Base-by-base conservation (phyloP, 2,329 filamentous ascomycete species). In the Intubia oerlemansii region DNA sequence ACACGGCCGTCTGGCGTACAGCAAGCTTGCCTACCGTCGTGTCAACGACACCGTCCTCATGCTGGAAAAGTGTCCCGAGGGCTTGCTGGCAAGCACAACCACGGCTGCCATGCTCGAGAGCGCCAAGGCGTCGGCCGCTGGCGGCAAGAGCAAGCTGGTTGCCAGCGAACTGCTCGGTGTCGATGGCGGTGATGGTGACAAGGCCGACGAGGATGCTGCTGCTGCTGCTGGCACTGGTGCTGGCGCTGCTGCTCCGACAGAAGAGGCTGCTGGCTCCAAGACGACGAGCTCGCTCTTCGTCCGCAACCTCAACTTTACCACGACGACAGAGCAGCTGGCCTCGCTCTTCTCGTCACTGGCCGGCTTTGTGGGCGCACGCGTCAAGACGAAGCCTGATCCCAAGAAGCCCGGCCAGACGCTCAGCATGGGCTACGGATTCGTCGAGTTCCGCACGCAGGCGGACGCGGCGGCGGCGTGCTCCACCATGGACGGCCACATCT, bases 371-470 rank as follows among this genome's bases (percentile, higher is more conserved):
- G 81, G 78, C 32, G 85, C 82, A 17, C 67, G 70, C 38, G 82
- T 98, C 39, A 93, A 93, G 56, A 93, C 81, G 15, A 92, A 90
- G 54, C 66, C 71, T 22, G 82, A 98, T 45, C 67, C 82, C n/a
- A 93, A 92, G 57, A 78, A 76, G 44, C 73, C 79, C 12, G 80
- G 78, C 7, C 75, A 91, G 49, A 65, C 76, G 4, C 66, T 98
- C 30, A 93, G 84, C 47, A 93, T 95, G 84, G 88, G 88, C 21
- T 98, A 91, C 47, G 88, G 84, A 25, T 98, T 98, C 49, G 67
- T 82, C 34, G 82, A 92, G 42, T 98, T 95, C 52, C 66, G 63
- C 34, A 73, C 64, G 39, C 79, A 79, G 43, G 64, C 61, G 23
- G 67, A 84, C 42, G 85, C 88, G 1, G 67, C 79, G 39, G 73